These are phyloP conservation scores for Thelonectria discophora DNA, from an alignment of 2,329 filamentous ascomycete genomes.

Conservation along the genomic window DNA sequence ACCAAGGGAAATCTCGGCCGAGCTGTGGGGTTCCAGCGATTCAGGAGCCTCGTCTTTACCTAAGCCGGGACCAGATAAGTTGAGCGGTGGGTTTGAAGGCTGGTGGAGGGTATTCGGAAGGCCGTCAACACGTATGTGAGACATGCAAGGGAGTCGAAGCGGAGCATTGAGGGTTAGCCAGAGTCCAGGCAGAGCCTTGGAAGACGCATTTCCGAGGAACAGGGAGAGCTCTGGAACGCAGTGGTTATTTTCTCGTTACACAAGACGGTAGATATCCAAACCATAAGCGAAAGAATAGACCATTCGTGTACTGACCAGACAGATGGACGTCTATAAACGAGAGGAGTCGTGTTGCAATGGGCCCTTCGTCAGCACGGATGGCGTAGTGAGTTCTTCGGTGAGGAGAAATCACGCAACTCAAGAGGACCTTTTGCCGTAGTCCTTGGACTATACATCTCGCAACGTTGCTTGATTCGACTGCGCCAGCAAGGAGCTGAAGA, in stretches of 20 bases:
- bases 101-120: background rate
- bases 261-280: background rate
- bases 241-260: constrained; percentile 10
- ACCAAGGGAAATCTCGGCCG: background rate
- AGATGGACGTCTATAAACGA: too few species aligned
- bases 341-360: too few species aligned
- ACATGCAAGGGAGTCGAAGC: constrained; percentile 10
- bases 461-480: background rate
- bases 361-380: too few species aligned
- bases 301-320: too few species aligned
- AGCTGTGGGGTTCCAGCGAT: background rate
- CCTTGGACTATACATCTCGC: too few species aligned
- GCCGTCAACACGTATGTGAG: constrained; percentile 1
- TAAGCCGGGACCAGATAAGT: constrained; percentile 2
- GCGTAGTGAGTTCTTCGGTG: too few species aligned
- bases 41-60: background rate
- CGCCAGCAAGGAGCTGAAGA: constrained; percentile 3
- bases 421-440: too few species aligned
- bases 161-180: background rate
- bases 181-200: constrained; percentile 8
- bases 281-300: background rate
- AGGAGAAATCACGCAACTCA: too few species aligned
- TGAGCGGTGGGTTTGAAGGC: constrained; percentile 1
- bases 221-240: constrained; percentile 17
- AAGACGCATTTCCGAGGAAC: constrained; percentile 8